phyloP scores from a whole-genome alignment of 2,329 filamentous ascomycete genomes.

The Mycogone perniciosa region DNA sequence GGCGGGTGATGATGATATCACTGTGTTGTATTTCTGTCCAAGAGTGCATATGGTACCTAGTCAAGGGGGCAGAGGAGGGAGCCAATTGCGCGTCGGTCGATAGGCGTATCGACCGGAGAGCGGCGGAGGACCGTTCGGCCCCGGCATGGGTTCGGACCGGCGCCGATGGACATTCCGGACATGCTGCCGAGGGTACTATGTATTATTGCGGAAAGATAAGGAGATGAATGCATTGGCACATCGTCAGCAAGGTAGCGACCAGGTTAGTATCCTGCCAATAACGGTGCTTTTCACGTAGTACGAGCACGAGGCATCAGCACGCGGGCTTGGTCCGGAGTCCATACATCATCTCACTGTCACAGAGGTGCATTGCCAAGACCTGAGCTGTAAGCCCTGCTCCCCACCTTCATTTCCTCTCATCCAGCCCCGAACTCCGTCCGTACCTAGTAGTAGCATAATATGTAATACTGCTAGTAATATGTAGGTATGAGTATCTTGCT shows the following conservation, averaged over 20 bases:
- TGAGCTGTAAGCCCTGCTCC: slow-evolving; percentile 11
- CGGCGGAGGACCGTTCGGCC: slow-evolving; percentile 19
- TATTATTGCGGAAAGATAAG: too few species aligned
- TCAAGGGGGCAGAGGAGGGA: neutral
- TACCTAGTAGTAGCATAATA: too few species aligned
- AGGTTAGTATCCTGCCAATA: slow-evolving; percentile 4
- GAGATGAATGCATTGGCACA: slow-evolving; percentile 3
- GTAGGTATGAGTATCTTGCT: neutral
- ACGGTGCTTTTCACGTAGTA: too few species aligned
- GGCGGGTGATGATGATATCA: too few species aligned
- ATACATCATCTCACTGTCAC: slow-evolving; percentile 14
- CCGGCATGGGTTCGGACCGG: slow-evolving; percentile 16
- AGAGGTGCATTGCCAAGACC: slow-evolving; percentile 13
- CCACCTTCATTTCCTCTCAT: too few species aligned
- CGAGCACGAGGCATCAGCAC: too few species aligned
- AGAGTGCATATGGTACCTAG: too few species aligned
- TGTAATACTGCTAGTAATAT: too few species aligned
- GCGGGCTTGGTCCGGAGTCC: neutral
- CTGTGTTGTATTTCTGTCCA: too few species aligned
- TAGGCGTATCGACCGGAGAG: slow-evolving; percentile 15
- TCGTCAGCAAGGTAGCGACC: slow-evolving; percentile 6
- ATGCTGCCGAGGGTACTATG: neutral
- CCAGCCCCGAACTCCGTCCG: too few species aligned
- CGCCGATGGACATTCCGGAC: slow-evolving; percentile 16
- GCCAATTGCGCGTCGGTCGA: slow-evolving; percentile 13